Evolutionary conservation across 2,329 filamentous ascomycete genomes (phyloP), one percentile per base, ranked within the genome.

Genomic region (Ophiostoma ips): DNA sequence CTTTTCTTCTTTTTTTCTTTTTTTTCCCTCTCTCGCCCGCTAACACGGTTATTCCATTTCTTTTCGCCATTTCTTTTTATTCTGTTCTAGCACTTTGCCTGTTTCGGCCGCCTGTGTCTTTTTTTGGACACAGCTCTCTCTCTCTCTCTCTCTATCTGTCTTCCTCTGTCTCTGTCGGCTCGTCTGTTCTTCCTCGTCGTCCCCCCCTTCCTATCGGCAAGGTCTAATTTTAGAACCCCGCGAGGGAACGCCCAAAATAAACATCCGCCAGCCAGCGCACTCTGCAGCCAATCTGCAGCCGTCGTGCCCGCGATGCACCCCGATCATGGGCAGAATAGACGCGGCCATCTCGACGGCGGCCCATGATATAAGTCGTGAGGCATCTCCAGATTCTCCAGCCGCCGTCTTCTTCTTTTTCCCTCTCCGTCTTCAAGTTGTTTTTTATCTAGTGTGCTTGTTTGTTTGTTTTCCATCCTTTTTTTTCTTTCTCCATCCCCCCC

Each of bases 331-430:
- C n/a, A n/a, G 35, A 48, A 47, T 41, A 44, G 36, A 45, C 31
- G 44, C 59, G 70, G 69, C 59, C 67, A 58, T 63, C 59, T 63
- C 60, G 60, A 62, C 62, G 60, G 62, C 66, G 68, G 66, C 71
- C 50, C 68, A 71, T 64, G 67, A 75, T 77, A 77, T 77, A 77
- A 77, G 73, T 66, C 71, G 70, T 71, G 69, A 66, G 65, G 65
- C 67, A 64, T 69, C 46, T 50, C 45, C 46, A 31, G 28, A 30
- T 35, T 44, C 37, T 46, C 16, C 40, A 43, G 33, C 16, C 43
- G 43, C 28, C 35, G 7, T 37, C 16, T 38, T 51, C 21, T 31
- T 45, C 31, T 48, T 30, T 57, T 58, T 53, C 65, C 67, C 66
- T 64, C 63, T 50, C 63, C 65, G 68, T 66, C 65, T 60, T 64